These are phyloP conservation scores for Citrullus mucosospermus DNA, from an alignment of 306 rosid species.

Conservation along the genomic window DNA sequence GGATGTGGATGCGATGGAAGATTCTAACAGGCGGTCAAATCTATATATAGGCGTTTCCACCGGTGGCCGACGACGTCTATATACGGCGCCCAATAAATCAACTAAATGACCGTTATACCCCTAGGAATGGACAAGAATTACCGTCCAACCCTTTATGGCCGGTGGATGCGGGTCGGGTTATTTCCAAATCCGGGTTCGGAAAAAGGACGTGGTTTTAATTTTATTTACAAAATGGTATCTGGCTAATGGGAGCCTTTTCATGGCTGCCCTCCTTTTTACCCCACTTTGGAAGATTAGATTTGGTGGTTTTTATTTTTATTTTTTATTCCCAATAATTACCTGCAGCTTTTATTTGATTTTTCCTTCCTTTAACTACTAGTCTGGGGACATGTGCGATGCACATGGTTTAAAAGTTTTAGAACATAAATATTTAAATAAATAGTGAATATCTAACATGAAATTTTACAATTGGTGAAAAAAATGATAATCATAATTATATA, in stretches of 20 bases:
- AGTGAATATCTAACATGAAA: too few species aligned
- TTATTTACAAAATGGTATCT: background rate
- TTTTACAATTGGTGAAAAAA: too few species aligned
- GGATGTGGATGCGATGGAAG: background rate
- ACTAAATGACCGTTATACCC: background rate
- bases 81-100: background rate
- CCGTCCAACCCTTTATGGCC: background rate
- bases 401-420: too few species aligned
- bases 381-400: too few species aligned
- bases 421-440: too few species aligned
- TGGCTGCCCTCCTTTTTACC: background rate
- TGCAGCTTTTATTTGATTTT: background rate
- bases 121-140: background rate
- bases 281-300: background rate
- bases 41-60: background rate
- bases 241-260: background rate
- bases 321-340: background rate
- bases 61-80: background rate
- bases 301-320: background rate
- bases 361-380: too few species aligned
- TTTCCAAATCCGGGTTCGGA: background rate
- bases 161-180: slow-evolving; percentile 3
- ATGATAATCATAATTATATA: too few species aligned
- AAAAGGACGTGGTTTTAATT: background rate
- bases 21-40: background rate